Conservation (phyloP, 805 yeast species). For the Groenewaldozyma tartarivorans region DNA sequence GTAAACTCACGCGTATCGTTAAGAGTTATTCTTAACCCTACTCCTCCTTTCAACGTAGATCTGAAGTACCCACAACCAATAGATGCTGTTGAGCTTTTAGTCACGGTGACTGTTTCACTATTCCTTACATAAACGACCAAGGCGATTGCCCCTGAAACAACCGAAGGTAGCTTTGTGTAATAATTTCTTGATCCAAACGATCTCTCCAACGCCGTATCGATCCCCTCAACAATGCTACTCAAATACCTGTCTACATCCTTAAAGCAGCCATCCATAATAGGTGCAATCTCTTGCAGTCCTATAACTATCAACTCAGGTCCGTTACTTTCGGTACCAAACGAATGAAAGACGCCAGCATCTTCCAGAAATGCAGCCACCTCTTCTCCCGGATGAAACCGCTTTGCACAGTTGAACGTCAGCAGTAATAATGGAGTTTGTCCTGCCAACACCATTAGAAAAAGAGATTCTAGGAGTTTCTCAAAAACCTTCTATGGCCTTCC, state of each 20-base stretch:
- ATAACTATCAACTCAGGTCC: conserved; percentile 24
- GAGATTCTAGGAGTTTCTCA: too few relatives aligned
- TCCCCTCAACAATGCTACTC: conserved; percentile 21
- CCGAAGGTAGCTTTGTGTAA: conserved; percentile 12
- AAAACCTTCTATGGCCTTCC: too few relatives aligned
- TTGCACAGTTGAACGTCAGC: conserved; percentile 24
- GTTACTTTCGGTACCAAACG: conserved; percentile 7
- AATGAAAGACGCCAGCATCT: not conserved
- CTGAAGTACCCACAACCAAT: conserved; percentile 40
- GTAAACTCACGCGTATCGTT: conserved; percentile 32
- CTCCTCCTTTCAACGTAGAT: conserved; percentile 70
- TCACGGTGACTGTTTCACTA: conserved; percentile 1
- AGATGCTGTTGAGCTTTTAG: conserved; percentile 12
- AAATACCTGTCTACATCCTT: conserved; percentile 16
- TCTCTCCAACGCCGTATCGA: conserved; percentile 15
- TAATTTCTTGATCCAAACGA: conserved; percentile 1
- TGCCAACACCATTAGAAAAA: too few relatives aligned
- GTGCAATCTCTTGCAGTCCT: conserved; percentile 29
- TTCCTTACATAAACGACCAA: conserved; percentile 19
- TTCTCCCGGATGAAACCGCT: conserved; percentile 13
- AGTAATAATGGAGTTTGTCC: conserved; percentile 15
- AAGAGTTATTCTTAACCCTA: conserved; percentile 44
- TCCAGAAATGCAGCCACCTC: conserved; percentile 5
- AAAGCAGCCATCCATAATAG: conserved; percentile 26
- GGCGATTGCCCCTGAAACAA: conserved; percentile 23